A percentile compares a stretch with the other conserved stretches of the same genome.
Evolutionary conservation across 495 filamentous ascomycete genomes (phyloP).

Genomic region (Lasiosphaeriaceae sp.): DNA sequence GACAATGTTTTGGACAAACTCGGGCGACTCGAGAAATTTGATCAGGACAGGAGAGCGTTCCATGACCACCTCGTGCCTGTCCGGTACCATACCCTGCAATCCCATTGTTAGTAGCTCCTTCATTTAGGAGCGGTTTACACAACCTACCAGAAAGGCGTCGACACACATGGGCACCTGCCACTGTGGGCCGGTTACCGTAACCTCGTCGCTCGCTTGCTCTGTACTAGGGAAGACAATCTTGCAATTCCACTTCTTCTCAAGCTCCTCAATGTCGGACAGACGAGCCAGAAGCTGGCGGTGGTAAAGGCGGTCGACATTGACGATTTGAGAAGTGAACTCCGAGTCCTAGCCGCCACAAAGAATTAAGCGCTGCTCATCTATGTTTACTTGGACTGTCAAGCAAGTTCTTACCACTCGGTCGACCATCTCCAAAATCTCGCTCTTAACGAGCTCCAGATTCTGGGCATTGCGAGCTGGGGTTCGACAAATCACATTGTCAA

Average conservation of each 20-base stretch:
- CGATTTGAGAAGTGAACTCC: constrained; percentile 89
- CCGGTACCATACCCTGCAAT: constrained; percentile 84
- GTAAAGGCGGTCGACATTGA: constrained; percentile 89
- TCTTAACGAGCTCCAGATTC: constrained; percentile 93
- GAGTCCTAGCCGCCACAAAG: constrained; percentile 57
- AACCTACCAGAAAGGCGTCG: constrained; percentile 80
- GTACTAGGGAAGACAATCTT: constrained; percentile 97
- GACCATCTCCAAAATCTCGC: constrained; percentile 99
- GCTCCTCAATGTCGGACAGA: constrained; percentile 81
- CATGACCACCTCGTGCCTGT: constrained; percentile 86
- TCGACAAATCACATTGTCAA: constrained; percentile 98
- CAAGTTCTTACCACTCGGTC: constrained; percentile 71
- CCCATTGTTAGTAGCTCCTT: constrained; percentile 24
- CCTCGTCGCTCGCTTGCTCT: constrained; percentile 92
- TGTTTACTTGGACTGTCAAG: background rate
- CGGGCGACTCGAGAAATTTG: constrained; percentile 70
- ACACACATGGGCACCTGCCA: constrained; percentile 96
- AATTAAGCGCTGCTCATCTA: background rate
- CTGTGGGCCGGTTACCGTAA: constrained; percentile 91
- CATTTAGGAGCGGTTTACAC: background rate
- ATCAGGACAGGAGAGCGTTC: constrained; percentile 67
- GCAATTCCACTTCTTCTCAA: constrained; percentile 98
- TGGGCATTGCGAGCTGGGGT: constrained; percentile 96
- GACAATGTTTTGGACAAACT: constrained; percentile 73
- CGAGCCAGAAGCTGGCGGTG: constrained; percentile 89